phyloP scores from a whole-genome alignment of 108 stramenopile genomes.

The Skeletonema potamos region DNA sequence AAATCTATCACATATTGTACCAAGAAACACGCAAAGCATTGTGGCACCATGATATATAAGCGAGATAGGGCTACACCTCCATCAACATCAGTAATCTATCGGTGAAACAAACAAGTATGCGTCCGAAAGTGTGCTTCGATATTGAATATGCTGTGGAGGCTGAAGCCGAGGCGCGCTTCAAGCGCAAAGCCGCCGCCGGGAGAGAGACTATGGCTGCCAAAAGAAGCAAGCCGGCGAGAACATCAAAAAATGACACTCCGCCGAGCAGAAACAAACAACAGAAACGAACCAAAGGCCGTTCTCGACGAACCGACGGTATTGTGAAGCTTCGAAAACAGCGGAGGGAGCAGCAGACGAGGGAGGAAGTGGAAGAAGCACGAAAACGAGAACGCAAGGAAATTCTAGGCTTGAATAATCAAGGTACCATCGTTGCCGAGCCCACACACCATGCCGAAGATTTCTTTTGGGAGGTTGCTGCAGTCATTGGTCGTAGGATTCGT shows the following conservation, averaged over 20 bases:
- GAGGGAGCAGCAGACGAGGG: slow-evolving; percentile 1
- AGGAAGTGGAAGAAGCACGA: slow-evolving; percentile 16
- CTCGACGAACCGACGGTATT: slow-evolving; percentile 19
- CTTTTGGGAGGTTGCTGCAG: slow-evolving; percentile 47
- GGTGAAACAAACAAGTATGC: neutral
- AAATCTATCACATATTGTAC: no score
- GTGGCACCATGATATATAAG: no score
- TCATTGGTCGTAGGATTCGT: slow-evolving; percentile 32
- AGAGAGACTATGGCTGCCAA: slow-evolving; percentile 4
- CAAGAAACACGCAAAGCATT: no score
- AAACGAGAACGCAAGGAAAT: slow-evolving; percentile 4
- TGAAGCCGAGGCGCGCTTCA: slow-evolving; percentile 21
- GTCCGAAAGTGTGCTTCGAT: slow-evolving; percentile 33
- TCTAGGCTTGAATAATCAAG: slow-evolving; percentile 10
- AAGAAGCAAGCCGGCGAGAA: neutral
- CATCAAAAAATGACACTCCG: neutral
- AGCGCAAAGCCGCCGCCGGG: slow-evolving; percentile 16
- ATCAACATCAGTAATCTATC: neutral
- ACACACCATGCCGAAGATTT: slow-evolving; percentile 21
- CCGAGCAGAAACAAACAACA: neutral
- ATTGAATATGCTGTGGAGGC: slow-evolving; percentile 30
- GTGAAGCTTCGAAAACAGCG: slow-evolving; percentile 33
- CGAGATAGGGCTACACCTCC: neutral
- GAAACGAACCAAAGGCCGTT: neutral
- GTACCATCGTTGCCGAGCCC: slow-evolving; percentile 11